Base-by-base conservation (phyloP, 108 stramenopile genomes). In the Epithemia pelagica region DNA sequence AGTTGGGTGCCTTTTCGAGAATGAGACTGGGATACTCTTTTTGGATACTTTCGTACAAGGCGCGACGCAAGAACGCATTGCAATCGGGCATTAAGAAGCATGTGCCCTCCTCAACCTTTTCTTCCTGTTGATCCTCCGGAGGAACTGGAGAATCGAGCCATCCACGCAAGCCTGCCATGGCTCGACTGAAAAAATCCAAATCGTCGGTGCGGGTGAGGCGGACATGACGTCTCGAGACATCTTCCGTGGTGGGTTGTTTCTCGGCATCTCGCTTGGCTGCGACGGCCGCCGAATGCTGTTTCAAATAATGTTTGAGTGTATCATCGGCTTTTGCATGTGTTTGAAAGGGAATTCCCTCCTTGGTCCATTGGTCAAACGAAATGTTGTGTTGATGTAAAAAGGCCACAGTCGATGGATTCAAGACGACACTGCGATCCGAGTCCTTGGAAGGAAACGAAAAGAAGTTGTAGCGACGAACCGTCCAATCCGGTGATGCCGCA, bases 31-130 rank as follows among this genome's bases (percentile, higher is more conserved):
- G 85, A 67, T 93, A 93, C 52, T 90, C 89, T 32, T 51, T 55
- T 58, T 81, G 81, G 64, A 93, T 88, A 23, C 74, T 83, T 71
- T 93, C 87, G 65, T 90, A 89, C 33, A 93, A 66, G 27, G 86
- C 83, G 18, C 88, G 75, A 8, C 88, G 82, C 61, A 91, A 78
- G 69, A 86, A 92, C 7, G 88, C 76, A 76, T 89, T 89, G 72
- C 84, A 85, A 1, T 85, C 74, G 33, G 91, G 88, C 32, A 89
- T 62, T 25, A 86, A 54, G 25, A 87, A 70, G 30, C 82, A 77
- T 0, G 72, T 62, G 3, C 86, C 88, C 52, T 85, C 88, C 28
- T 20, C 56, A 10, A 15, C 10, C 37, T 15, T 15, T 31, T 22
- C 54, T 65, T 69, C 28, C 18, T 74, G 62, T 8, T 26, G 33